phyloP scores from a whole-genome alignment of 2,329 filamentous ascomycete species.

The Amauroascus verrucosus region DNA sequence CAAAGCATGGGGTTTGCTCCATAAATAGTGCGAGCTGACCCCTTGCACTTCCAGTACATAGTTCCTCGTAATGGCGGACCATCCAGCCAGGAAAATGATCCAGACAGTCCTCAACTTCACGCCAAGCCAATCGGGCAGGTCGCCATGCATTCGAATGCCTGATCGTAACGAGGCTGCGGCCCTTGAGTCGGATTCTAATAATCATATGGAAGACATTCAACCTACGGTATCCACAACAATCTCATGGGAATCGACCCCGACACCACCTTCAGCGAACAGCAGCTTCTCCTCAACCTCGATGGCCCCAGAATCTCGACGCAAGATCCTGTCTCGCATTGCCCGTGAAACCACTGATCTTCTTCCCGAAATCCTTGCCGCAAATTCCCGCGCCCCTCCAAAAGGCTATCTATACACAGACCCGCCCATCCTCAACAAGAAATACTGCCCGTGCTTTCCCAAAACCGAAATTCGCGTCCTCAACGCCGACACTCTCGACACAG shows the following conservation, averaged over 20 bases:
- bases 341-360: slow-evolving; percentile 41
- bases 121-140: slow-evolving; percentile 1
- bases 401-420: slow-evolving; percentile 34
- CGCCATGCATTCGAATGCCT: slow-evolving; percentile 5
- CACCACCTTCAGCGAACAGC: neutral
- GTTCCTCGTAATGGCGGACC: slow-evolving; percentile 8
- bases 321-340: slow-evolving; percentile 35
- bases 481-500: slow-evolving; percentile 49
- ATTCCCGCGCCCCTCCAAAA: slow-evolving; percentile 34
- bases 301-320: neutral
- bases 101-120: slow-evolving; percentile 19
- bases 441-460: slow-evolving; percentile 35
- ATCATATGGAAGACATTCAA: slow-evolving; percentile 16
- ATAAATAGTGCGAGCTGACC: too few relatives aligned
- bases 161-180: neutral
- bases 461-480: slow-evolving; percentile 44
- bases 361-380: slow-evolving; percentile 38
- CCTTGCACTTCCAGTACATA: too few relatives aligned
- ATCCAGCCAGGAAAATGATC: slow-evolving; percentile 11
- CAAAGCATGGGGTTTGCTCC: too few relatives aligned
- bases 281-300: neutral
- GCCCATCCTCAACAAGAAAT: slow-evolving; percentile 31
- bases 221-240: neutral
- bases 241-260: neutral
- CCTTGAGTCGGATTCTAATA: neutral